phyloP scores from a whole-genome alignment of 345 rosid genomes.

The Boechera stricta region DNA sequence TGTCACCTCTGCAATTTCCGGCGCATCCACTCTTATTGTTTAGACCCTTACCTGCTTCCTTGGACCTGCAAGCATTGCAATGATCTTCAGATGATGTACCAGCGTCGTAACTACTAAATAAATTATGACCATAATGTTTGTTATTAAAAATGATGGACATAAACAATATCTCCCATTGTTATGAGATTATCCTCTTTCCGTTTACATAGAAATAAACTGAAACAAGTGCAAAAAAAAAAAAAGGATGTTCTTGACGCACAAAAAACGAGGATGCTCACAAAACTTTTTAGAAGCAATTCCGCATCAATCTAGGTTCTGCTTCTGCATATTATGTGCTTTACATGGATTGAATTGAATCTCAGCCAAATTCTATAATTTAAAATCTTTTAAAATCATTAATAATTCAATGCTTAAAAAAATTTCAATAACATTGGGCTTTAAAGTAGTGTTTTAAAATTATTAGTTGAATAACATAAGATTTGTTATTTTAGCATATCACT shows the following conservation, averaged over 20 bases:
- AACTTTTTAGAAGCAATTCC: no score
- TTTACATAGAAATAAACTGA: not conserved
- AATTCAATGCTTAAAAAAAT: no score
- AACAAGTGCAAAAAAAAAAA: not conserved
- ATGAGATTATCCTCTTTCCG: not conserved
- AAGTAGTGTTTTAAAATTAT: no score
- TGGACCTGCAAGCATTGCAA: slow-evolving; percentile 90
- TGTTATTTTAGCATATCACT: no score
- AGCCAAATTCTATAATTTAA: no score
- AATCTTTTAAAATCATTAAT: no score
- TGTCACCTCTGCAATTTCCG: slow-evolving; percentile 70
- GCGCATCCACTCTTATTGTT: slow-evolving; percentile 76
- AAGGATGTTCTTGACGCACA: no score
- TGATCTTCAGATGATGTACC: slow-evolving; percentile 69
- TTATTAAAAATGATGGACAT: not conserved
- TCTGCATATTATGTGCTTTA: no score
- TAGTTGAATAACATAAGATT: no score
- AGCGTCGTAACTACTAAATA: slow-evolving; percentile 42
- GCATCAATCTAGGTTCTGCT: not conserved
- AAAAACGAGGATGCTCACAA: no score
- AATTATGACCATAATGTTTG: not conserved
- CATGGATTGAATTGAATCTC: no score
- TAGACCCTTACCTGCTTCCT: slow-evolving; percentile 79
- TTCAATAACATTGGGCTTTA: no score
- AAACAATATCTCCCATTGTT: not conserved